phyloP scores from a whole-genome alignment of 176 grass and related monocot genomes.

The Oryza glaberrima region DNA sequence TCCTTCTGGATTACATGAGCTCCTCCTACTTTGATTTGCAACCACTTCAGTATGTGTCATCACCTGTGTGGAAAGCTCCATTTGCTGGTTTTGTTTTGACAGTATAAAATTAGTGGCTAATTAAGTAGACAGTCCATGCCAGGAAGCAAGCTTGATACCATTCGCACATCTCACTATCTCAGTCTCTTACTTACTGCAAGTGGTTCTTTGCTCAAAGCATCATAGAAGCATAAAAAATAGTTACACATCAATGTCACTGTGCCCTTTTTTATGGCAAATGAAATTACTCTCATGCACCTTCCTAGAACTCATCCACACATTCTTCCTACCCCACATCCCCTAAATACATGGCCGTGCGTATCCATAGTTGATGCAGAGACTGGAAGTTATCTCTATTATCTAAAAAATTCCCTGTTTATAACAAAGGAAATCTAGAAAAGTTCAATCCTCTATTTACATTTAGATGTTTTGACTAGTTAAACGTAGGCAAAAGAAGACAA shows the following conservation, averaged over 20 bases:
- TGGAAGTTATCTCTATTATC: not conserved
- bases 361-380: not conserved
- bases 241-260: not conserved
- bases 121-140: conserved; percentile 26
- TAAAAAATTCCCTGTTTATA: not conserved
- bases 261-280: not conserved
- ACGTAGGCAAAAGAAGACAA: not conserved
- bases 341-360: not conserved
- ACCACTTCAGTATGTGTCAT: conserved; percentile 39
- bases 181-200: not conserved
- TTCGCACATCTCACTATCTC: conserved; percentile 11
- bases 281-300: not conserved
- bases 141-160: conserved; percentile 26
- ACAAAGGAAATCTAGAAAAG: not conserved
- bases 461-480: not conserved
- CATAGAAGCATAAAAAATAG: conserved; percentile 24
- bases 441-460: not conserved
- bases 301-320: not conserved
- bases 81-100: conserved; percentile 2
- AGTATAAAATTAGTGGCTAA: conserved; percentile 3
- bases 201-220: conserved; percentile 10
- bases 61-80: conserved; percentile 25
- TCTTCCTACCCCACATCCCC: not conserved
- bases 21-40: conserved; percentile 42
- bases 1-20: conserved; percentile 44